Evolutionary conservation across 768 basidiomycete species (phyloP), one percentile per base, ranked within the genome.

Genomic region (Suillus subalutaceus): DNA sequence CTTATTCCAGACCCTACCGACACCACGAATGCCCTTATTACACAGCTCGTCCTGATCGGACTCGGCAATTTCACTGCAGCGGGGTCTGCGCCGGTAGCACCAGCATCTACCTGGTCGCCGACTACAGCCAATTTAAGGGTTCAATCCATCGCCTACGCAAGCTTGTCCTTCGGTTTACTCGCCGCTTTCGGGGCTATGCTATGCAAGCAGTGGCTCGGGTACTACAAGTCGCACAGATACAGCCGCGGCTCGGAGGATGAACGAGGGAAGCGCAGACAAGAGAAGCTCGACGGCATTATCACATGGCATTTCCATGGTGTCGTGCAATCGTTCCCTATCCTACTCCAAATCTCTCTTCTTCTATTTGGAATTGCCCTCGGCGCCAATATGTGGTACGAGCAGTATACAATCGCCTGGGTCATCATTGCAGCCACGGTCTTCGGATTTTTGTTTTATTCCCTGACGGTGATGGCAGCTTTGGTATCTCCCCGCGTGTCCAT

Each of bases 61-160:
- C 13, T 41, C 13, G 40, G 40, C 40, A 41, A 41, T 13, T 41
- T 41, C 40, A 15, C 40, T 41, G 40, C 40, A 41, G 40, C 40
- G 3, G 30, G 58, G 30, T 46, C 26, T 18, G 62, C 41, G 2
- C n/a, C 46, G 0, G 46, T 9, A 46, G 20, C n/a, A 6, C 46
- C 46, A 48, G 46, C 46, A 48, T 40, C 48, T 32, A 63, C 52
- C 38, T 63, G 64, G 38, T 50, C 64, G 16, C 46, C n/a, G 3
- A 10, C 46, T 3, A 12, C 4, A 20, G 9, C 20, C 1, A 20
- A 12, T 10, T 10, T 48, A 48, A 48, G 20, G 20, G n/a, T n/a
- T 10, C 70, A 71, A 41, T 50, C 38, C 20, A 32, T 69, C 15
- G 41, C 46, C 6, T 69, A 69, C 35, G 63, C 64, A 18, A 69